Evolutionary conservation across 805 yeast genomes (phyloP).

Genomic region (Candida awuae): DNA sequence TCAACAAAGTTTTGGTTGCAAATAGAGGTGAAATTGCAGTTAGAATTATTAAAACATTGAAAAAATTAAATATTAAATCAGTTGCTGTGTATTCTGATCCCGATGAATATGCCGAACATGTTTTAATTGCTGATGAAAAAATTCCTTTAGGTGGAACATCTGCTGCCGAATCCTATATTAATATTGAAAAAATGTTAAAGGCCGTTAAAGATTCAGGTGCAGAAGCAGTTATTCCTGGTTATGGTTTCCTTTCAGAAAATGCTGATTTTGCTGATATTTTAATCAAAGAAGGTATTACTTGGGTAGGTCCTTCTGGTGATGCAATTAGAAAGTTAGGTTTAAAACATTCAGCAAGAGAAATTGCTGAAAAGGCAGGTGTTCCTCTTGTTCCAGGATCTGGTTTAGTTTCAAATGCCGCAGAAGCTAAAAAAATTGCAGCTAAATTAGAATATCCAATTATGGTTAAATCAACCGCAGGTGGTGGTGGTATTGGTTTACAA

Average conservation of each 20-base stretch:
- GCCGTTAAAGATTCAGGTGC: slow-evolving; percentile 83
- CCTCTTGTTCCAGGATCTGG: slow-evolving; percentile 98
- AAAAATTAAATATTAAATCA: slow-evolving; percentile 66
- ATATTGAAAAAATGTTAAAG: slow-evolving; percentile 72
- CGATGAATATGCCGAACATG: slow-evolving; percentile 86
- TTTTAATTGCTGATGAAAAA: slow-evolving; percentile 71
- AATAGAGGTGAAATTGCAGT: slow-evolving; percentile 98
- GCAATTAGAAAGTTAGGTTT: slow-evolving; percentile 87
- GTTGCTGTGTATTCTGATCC: slow-evolving; percentile 89
- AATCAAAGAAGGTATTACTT: slow-evolving; percentile 71
- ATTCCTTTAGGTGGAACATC: slow-evolving; percentile 71
- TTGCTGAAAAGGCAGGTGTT: slow-evolving; percentile 85
- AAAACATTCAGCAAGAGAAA: slow-evolving; percentile 93
- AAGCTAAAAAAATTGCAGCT: slow-evolving; percentile 70
- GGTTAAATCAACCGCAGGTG: slow-evolving; percentile 98
- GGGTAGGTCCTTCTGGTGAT: slow-evolving; percentile 95
- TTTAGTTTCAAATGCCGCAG: slow-evolving; percentile 59
- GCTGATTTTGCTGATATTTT: slow-evolving; percentile 93
- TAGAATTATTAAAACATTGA: slow-evolving; percentile 81
- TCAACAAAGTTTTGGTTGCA: slow-evolving; percentile 82
- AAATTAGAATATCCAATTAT: slow-evolving; percentile 79
- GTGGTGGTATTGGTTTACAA: slow-evolving; percentile 97
- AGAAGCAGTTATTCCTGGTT: slow-evolving; percentile 97
- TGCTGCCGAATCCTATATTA: slow-evolving; percentile 86
- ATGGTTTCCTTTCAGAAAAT: slow-evolving; percentile 92